Evolutionary conservation across 2,329 filamentous ascomycete genomes (phyloP).

Genomic region (Chaetoscypha palmicola): DNA sequence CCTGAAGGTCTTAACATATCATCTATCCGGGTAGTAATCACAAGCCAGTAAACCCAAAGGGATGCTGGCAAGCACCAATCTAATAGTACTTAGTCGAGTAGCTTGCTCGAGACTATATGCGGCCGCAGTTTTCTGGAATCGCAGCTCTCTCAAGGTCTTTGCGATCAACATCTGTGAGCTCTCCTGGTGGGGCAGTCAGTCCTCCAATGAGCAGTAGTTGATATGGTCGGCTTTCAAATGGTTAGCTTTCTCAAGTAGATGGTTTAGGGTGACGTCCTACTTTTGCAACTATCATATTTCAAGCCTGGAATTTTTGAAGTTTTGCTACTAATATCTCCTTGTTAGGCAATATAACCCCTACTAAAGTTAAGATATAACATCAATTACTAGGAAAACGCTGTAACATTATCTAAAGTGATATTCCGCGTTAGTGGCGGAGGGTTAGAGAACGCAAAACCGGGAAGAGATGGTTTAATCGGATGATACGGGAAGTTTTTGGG

Average conservation of each 20-base stretch:
- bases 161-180: slow-evolving; percentile 35
- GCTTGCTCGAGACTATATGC: slow-evolving; percentile 48
- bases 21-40: slow-evolving; percentile 6
- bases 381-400: slow-evolving; percentile 15
- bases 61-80: slow-evolving; percentile 44
- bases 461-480: slow-evolving; percentile 20
- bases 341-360: slow-evolving; percentile 14
- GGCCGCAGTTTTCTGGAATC: slow-evolving; percentile 36
- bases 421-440: slow-evolving; percentile 24
- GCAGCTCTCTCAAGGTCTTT: slow-evolving; percentile 36
- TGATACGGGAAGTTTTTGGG: slow-evolving; percentile 31
- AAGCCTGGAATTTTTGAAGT: slow-evolving; percentile 11
- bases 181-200: slow-evolving; percentile 1
- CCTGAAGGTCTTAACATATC: background rate
- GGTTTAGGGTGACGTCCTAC: slow-evolving; percentile 7
- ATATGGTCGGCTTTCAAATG: slow-evolving; percentile 1
- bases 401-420: slow-evolving; percentile 27
- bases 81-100: slow-evolving; percentile 49
- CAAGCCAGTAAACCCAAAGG: slow-evolving; percentile 52
- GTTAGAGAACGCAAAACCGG: slow-evolving; percentile 19
- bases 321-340: slow-evolving; percentile 33
- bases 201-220: too few species aligned
- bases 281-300: slow-evolving; percentile 14
- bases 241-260: background rate
- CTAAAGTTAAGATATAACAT: slow-evolving; percentile 11